Percentiles rank a stretch among this genome's conserved stretches.
These are phyloP conservation scores for Botrytis cinerea DNA, from an alignment of 2,329 filamentous ascomycete species.

Conservation along the genomic window DNA sequence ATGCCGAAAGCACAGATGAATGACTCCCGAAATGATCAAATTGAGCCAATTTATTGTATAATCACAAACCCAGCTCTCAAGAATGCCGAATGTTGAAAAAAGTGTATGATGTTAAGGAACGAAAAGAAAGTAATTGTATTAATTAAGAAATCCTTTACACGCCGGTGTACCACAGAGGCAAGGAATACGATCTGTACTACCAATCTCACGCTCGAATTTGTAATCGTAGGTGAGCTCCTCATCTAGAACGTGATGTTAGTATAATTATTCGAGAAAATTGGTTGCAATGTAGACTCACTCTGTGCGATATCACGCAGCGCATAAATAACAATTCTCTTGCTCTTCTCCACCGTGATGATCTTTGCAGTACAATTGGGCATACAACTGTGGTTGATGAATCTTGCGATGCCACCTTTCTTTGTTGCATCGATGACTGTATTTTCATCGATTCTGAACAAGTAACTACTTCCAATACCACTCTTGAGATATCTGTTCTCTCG, in stretches of 20 bases:
- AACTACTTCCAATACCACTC: slow-evolving; percentile 95
- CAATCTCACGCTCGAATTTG: slow-evolving; percentile 98
- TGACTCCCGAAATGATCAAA: slow-evolving; percentile 7
- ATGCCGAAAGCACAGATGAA: slow-evolving; percentile 18
- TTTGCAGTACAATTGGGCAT: slow-evolving; percentile 98
- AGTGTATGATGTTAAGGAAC: slow-evolving; percentile 22
- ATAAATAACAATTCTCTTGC: slow-evolving; percentile 98
- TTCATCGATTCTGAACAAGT: slow-evolving; percentile 97
- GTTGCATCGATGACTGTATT: slow-evolving; percentile 97
- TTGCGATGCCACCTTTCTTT: slow-evolving; percentile 95
- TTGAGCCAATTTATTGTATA: slow-evolving; percentile 10
- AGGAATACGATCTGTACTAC: slow-evolving; percentile 91
- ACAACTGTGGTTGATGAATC: slow-evolving; percentile 98
- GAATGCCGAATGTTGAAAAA: slow-evolving; percentile 17
- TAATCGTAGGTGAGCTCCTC: slow-evolving; percentile 99
- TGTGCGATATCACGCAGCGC: slow-evolving; percentile 90
- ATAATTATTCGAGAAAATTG: neutral
- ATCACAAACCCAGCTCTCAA: slow-evolving; percentile 9
- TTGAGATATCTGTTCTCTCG: slow-evolving; percentile 90
- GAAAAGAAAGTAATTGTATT: slow-evolving; percentile 52
- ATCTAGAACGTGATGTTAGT: slow-evolving; percentile 57
- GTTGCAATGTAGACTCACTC: slow-evolving; percentile 65
- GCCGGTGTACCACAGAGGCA: slow-evolving; percentile 94
- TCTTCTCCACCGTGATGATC: slow-evolving; percentile 98
- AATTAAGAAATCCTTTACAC: slow-evolving; percentile 99